Base-by-base conservation (phyloP, 192 early-diverging fungal species). In the Helicostylum pulchrum region DNA sequence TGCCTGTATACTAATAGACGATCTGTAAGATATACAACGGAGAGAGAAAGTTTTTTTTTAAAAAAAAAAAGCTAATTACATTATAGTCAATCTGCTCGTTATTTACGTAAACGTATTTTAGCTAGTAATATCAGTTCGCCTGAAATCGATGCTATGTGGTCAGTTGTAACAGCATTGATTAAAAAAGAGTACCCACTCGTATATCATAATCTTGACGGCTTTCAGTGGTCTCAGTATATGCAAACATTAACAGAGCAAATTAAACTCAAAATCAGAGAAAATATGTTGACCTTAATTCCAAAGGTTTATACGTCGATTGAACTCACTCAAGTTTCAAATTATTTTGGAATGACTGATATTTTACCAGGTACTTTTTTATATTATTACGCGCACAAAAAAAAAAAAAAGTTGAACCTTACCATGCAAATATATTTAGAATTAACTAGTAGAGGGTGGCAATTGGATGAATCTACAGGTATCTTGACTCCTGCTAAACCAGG, bases 91-190 rank as follows among this genome's bases (percentile, higher is more conserved):
- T 45, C 57, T 44, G 57, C 57, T 20, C 42, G 21, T 2, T 42
- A 59, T 59, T 43, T 59, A 59, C 57, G 57, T 59, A 59, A 59
- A 26, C 57, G 57, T 23, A 45, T 59, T 45, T 42, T 59, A 19
- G 9, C 17, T 7, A 23, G n/a, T 14, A 20, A 43, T 12, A 39
- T 23, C 32, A 20, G 20, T 7, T 42, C 57, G 12, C 39, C 39
- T 17, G 57, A 59, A 45, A 59, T 59, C 9, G 20, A 43, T 42
- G 57, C 57, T 39, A 26, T 59, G 9, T 59, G 57, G 57, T 11
- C n/a, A 19, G 57, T 59, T 1, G 20, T n/a, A 2, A 14, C 12
- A 0, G 3, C 57, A 2, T 42, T 59, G 19, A 44, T 59, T 14
- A 42, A 19, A 2, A 31, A 59, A 12, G 15, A 20, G 11, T 59